Base-by-base conservation (phyloP, 1,284 basidiomycete species). In the Pterulicium gracile region DNA sequence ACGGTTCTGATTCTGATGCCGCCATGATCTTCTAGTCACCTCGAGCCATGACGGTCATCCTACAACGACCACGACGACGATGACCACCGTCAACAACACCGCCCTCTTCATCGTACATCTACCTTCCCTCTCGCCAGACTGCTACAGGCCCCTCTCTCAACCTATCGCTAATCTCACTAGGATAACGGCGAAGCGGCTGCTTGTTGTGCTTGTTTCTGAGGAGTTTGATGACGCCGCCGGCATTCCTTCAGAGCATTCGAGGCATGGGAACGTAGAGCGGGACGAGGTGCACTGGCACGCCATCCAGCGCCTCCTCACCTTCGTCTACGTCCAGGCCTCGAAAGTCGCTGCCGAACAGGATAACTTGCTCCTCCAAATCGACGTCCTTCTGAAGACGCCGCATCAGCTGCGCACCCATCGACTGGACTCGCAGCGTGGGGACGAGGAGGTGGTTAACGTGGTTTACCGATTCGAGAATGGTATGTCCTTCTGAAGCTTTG, bases 281-380 rank as follows among this genome's bases (percentile, higher is more conserved):
- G 27, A 69, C 40, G 71, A 73, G 3, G 61, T 59, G 14, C 59
- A 59, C 36, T 88, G 78, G 73, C 64, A 75, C 49, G 69, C 70
- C 20, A 70, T 87, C 1, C 83, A 87, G 61, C 63, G 70, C 5
- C 65, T 87, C 24, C 66, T 88, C 51, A 82, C 84, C 0, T 83
- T 75, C 58, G 73, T 81, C 43, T 88, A 88, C 56, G 81, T 86
- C 4, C 80, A 83, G 55, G 80, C 84, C 14, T 79, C 80, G 18
- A 78, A 72, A 51, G 69, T 76, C 34, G 79, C 82, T n/a, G 76
- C 83, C 58, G 72, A 77, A 39, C 59, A 72, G 56, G 72, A 74
- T 59, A 78, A 77, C 48, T 64, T 87, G 27, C 69, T 87, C 42
- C 72, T 89, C 66, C 70, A 81, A 46, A 64, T 88, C 44, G 77